Conservation (phyloP, 2,329 filamentous ascomycete genomes). For the Penicillium sp. region DNA sequence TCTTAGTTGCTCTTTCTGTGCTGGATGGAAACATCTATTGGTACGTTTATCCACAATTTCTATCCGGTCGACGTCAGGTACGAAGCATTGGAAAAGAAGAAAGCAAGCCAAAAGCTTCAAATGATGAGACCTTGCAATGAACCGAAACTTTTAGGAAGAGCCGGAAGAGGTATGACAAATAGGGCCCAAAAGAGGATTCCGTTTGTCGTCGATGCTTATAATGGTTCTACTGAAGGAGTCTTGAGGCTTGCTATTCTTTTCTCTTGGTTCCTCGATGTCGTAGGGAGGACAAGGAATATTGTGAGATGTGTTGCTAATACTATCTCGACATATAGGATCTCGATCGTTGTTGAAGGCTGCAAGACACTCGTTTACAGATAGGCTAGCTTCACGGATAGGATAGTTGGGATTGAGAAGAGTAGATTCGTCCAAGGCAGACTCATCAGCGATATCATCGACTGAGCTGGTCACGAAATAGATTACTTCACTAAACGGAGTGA, state of each 20-base stretch:
- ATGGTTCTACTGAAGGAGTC: conserved; percentile 51
- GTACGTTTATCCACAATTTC: conserved; percentile 12
- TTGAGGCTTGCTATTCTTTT: conserved; percentile 19
- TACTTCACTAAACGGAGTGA: conserved; percentile 2
- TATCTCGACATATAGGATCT: conserved; percentile 5
- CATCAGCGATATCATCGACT: neutral
- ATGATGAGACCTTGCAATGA: conserved; percentile 50
- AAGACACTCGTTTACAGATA: neutral
- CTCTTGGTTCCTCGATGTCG: conserved; percentile 1
- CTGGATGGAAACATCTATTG: conserved; percentile 10
- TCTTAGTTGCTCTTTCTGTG: conserved; percentile 5
- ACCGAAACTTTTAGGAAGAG: conserved; percentile 53
- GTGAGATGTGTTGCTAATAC: conserved; percentile 19
- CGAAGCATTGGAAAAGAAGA: conserved; percentile 14
- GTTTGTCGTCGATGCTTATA: conserved; percentile 53
- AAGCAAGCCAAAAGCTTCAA: conserved; percentile 26
- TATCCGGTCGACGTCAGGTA: conserved; percentile 5
- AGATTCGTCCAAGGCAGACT: neutral
- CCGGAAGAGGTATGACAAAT: conserved; percentile 52
- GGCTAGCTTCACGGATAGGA: neutral
- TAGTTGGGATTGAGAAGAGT: neutral
- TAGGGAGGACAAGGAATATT: neutral
- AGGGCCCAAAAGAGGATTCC: conserved; percentile 25
- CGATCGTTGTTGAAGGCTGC: neutral
- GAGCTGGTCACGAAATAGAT: neutral